A percentile compares a stretch with the other conserved stretches of the same genome.
phyloP scores from a whole-genome alignment of 768 basidiomycete genomes.

The Mycena indigotica region DNA sequence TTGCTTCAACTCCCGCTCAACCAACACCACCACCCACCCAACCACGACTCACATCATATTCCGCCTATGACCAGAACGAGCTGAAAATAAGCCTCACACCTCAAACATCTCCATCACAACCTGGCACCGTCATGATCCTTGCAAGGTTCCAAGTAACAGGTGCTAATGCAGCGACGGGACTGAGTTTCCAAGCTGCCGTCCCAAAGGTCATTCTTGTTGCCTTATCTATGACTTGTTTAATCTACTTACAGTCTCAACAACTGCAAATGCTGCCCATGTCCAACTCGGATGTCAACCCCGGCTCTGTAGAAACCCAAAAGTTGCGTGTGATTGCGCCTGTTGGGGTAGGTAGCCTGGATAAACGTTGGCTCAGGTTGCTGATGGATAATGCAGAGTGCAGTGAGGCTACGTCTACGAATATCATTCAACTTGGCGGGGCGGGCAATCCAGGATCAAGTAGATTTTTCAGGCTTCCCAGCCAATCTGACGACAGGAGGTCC shows the following conservation, averaged over 20 bases:
- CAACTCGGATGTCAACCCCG: conserved; percentile 74
- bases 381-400: conserved; percentile 56
- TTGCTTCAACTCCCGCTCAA: conserved; percentile 34
- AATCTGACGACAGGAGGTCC: conserved; percentile 57
- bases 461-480: conserved; percentile 88
- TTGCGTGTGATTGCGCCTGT: conserved; percentile 88
- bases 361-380: conserved; percentile 1
- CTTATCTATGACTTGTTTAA: conserved; percentile 2
- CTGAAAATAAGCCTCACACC: conserved; percentile 89
- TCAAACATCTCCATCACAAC: conserved; percentile 74
- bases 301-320: conserved; percentile 88
- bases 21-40: conserved; percentile 41
- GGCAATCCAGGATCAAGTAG: conserved; percentile 86
- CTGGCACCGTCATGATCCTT: conserved; percentile 89
- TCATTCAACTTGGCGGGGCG: conserved; percentile 72
- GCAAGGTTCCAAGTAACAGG: conserved; percentile 82
- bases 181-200: conserved; percentile 97
- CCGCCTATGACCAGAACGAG: conserved; percentile 90
- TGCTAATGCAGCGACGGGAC: conserved; percentile 49
- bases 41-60: conserved; percentile 69
- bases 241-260: conserved; percentile 76
- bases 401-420: conserved; percentile 86
- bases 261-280: conserved; percentile 99
- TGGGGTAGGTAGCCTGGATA: conserved; percentile 60
- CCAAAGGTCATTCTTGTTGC: conserved; percentile 65